phyloP scores from a whole-genome alignment of 352 stramenopile species.

The Phytopythium vexans region DNA sequence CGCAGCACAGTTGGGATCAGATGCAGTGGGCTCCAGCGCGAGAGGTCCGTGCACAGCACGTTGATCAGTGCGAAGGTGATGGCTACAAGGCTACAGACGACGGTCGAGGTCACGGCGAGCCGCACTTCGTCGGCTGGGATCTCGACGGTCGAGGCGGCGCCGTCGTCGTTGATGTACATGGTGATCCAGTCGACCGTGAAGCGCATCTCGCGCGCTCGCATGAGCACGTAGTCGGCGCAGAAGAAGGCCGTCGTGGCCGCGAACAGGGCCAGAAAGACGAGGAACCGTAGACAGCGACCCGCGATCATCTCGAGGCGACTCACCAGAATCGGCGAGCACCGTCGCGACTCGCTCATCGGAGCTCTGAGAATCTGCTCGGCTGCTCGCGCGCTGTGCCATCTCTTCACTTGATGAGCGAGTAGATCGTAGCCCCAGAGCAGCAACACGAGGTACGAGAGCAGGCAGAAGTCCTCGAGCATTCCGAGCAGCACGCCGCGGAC shows the following conservation, averaged over 20 bases:
- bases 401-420: conserved; percentile 10
- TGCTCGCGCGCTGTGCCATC: conserved; percentile 4
- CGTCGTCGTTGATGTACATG: conserved; percentile 32
- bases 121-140: conserved; percentile 26
- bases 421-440: conserved; percentile 15
- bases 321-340: background rate
- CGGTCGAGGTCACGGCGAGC: conserved; percentile 12
- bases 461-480: conserved; percentile 40
- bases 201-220: conserved; percentile 30
- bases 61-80: conserved; percentile 18
- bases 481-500: conserved; percentile 19
- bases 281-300: conserved; percentile 18
- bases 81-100: conserved; percentile 10
- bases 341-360: background rate
- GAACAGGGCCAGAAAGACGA: conserved; percentile 27
- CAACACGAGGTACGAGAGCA: conserved; percentile 22
- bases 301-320: background rate
- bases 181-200: conserved; percentile 47
- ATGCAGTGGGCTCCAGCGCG: conserved; percentile 21
- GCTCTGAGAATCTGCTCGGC: background rate
- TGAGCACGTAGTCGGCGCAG: conserved; percentile 29
- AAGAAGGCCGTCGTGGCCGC: conserved; percentile 19
- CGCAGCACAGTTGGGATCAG: conserved; percentile 4
- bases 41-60: conserved; percentile 19
- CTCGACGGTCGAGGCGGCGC: conserved; percentile 18